phyloP scores from a whole-genome alignment of 2,329 filamentous ascomycete genomes.

The Zymoseptoria ardabiliae region DNA sequence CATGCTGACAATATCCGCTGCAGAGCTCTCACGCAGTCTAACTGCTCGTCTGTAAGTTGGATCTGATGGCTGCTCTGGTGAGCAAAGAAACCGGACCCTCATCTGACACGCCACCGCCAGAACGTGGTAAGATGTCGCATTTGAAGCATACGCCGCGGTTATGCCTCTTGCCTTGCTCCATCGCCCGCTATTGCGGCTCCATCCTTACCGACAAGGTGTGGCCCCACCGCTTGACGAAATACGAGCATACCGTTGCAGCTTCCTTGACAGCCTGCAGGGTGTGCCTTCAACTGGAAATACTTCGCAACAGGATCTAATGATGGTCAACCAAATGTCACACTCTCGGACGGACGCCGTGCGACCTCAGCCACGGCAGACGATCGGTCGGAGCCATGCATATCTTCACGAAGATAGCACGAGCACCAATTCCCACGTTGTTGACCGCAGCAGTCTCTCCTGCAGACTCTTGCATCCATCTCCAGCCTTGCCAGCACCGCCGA shows the following conservation, averaged over 20 bases:
- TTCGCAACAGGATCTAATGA: neutral
- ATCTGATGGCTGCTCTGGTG: neutral
- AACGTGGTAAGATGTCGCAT: neutral
- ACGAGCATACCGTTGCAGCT: neutral
- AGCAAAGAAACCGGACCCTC: neutral
- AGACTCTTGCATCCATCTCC: neutral
- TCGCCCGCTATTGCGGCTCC: neutral
- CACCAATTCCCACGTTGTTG: neutral
- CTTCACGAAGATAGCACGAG: neutral
- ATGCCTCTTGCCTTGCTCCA: neutral
- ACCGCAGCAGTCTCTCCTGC: neutral
- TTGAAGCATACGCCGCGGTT: neutral
- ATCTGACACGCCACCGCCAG: neutral
- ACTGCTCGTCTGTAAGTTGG: neutral
- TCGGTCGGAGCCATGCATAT: neutral
- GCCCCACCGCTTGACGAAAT: neutral
- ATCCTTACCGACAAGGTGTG: neutral
- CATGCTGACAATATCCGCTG: neutral
- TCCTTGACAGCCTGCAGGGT: neutral
- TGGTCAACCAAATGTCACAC: neutral
- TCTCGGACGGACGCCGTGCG: neutral
- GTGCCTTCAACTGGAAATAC: neutral
- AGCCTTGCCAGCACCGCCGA: neutral
- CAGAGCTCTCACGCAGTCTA: neutral
- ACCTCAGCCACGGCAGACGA: neutral